These are phyloP conservation scores for Inga oerstediana DNA, from an alignment of 306 rosid genomes.

Conservation along the genomic window DNA sequence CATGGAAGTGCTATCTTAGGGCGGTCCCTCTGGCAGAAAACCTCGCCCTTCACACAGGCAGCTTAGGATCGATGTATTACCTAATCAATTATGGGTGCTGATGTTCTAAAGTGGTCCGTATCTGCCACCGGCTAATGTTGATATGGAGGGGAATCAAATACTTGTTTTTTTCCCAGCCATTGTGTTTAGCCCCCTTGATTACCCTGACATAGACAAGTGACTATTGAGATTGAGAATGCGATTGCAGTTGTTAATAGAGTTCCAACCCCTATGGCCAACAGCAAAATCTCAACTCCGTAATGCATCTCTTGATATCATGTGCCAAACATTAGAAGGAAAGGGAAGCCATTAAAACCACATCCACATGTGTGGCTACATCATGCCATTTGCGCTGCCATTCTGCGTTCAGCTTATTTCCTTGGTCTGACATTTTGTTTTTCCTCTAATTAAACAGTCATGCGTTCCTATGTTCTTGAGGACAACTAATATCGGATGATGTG, in stretches of 20 bases:
- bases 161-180: neutral
- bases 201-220: neutral
- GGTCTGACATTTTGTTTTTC: neutral
- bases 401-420: neutral
- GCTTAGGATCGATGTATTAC: conserved; percentile 33
- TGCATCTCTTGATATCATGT: neutral
- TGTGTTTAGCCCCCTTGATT: neutral
- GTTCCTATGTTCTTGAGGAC: neutral
- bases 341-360: neutral
- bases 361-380: no score
- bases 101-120: conserved; percentile 1
- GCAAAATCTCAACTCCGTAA: neutral
- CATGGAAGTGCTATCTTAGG: conserved; percentile 64
- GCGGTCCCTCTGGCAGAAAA: conserved; percentile 55
- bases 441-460: neutral
- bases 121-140: neutral
- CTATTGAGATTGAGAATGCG: neutral
- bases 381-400: neutral
- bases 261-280: neutral
- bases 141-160: neutral
- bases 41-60: conserved; percentile 34
- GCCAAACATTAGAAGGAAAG: neutral
- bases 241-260: neutral
- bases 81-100: neutral
- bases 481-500: neutral